These are phyloP conservation scores for Coemansia sp. DNA, from an alignment of 192 early-diverging fungal genomes.

Conservation along the genomic window DNA sequence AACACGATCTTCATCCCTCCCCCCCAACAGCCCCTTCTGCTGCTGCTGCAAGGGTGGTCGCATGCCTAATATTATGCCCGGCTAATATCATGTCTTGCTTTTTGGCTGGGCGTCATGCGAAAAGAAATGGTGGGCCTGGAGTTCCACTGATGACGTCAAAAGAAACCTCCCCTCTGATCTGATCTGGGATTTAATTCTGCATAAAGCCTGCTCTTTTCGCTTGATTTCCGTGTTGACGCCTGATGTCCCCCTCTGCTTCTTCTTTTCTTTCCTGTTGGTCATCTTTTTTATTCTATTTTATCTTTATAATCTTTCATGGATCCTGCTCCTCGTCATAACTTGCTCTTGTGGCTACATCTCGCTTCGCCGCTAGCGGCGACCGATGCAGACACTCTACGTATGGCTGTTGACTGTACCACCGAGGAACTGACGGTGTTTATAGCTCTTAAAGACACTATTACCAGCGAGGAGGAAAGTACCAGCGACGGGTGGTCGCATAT, in stretches of 20 bases:
- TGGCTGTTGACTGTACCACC: slow-evolving; percentile 22
- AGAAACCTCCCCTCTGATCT: background rate
- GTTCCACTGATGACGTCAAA: background rate
- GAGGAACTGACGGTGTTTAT: slow-evolving; percentile 45
- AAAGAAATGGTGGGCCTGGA: background rate
- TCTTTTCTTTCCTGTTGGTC: background rate
- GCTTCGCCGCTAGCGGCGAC: slow-evolving; percentile 16
- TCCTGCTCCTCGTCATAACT: slow-evolving; percentile 15
- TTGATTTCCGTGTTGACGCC: background rate
- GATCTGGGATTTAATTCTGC: background rate
- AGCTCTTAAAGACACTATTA: slow-evolving; percentile 9
- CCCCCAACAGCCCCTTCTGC: background rate
- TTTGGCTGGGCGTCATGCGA: background rate
- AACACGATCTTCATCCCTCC: background rate
- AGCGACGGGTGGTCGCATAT: slow-evolving; percentile 43
- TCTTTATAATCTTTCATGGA: slow-evolving; percentile 20
- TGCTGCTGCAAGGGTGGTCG: background rate
- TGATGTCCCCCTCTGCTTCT: background rate
- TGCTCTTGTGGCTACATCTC: slow-evolving; percentile 31
- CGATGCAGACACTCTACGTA: slow-evolving; percentile 28
- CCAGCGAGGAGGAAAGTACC: background rate
- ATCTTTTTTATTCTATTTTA: background rate
- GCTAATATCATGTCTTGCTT: background rate
- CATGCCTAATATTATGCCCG: background rate
- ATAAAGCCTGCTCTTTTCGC: background rate